Evolutionary conservation across 768 basidiomycete species (phyloP).

Genomic region (Lentinula raphanica): DNA sequence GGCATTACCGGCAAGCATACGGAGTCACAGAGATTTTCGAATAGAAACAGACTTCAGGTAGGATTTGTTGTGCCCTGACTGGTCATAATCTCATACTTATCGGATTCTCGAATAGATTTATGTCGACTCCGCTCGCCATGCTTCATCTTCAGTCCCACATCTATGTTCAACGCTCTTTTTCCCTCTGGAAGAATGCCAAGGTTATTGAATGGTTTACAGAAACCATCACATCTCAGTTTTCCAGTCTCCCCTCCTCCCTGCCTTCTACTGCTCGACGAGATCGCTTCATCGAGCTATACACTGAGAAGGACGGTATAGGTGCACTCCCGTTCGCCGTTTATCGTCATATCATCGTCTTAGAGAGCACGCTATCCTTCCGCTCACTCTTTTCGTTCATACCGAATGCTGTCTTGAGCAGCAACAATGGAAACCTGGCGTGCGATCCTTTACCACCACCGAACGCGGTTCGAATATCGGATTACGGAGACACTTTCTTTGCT

Average conservation of each 20-base stretch:
- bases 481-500: slow-evolving; percentile 73
- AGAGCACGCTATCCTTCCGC: slow-evolving; percentile 49
- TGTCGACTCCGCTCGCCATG: slow-evolving; percentile 37
- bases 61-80: slow-evolving; percentile 16
- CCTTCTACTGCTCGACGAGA: neutral
- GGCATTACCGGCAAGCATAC: slow-evolving; percentile 49
- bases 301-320: slow-evolving; percentile 18
- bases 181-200: slow-evolving; percentile 76
- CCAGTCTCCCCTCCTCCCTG: slow-evolving; percentile 26
- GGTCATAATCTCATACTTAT: slow-evolving; percentile 9
- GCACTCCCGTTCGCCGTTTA: slow-evolving; percentile 49
- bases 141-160: slow-evolving; percentile 84
- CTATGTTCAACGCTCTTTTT: slow-evolving; percentile 72
- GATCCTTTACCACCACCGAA: slow-evolving; percentile 82
- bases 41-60: slow-evolving; percentile 67
- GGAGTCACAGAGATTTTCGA: slow-evolving; percentile 58
- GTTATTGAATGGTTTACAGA: slow-evolving; percentile 63
- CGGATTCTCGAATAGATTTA: slow-evolving; percentile 22
- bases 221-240: slow-evolving; percentile 44
- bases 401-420: slow-evolving; percentile 40
- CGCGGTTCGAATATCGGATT: slow-evolving; percentile 39
- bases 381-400: slow-evolving; percentile 72
- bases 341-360: slow-evolving; percentile 75
- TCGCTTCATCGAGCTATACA: slow-evolving; percentile 35
- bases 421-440: slow-evolving; percentile 48